Base-by-base conservation (phyloP, 2,329 filamentous ascomycete species). In the Fusarium staphyleae region DNA sequence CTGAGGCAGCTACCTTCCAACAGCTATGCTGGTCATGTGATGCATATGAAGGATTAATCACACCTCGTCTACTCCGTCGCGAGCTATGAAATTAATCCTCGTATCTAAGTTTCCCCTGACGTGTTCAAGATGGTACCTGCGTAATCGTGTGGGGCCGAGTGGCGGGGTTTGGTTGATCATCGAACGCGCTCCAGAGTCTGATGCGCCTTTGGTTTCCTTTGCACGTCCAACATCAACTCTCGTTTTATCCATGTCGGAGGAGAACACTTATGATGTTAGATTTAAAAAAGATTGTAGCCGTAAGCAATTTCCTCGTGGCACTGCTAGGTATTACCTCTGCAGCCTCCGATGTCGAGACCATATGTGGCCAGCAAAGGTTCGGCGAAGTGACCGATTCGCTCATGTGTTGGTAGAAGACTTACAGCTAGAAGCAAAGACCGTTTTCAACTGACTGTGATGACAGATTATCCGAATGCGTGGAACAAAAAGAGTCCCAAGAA, bases 381-480 rank as follows among this genome's bases (percentile, higher is more conserved):
- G 58, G 60, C 9, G 33, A 54, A 28, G n/a, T 63, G 9, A 51
- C 48, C 5, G 59, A 63, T 29, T 57, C 60, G 6, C 55, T 57
- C 0, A 63, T 57, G 32, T 62, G 60, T 57, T 16, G 8, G 60
- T 33, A 30, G 2, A 24, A 32, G 7, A 13, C 9, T 9, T 12
- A 15, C 2, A 18, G 15, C 3, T 11, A 12, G 3, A 2, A 3
- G 2, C 2, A 7, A 0, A 3, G 10, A 12, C 3, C 5, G 1
- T 2, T 14, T 22, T 34, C 5, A 10, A 14, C 51, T 66, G 13
- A 67, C 30, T 5, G 0, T n/a, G 15, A 3, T 9, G 3, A 6
- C 8, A 67, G 65, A 67, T 39, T 67, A 66, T n/a, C 63, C 60
- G 11, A 67, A 67, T 19, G 65, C 65, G 12, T 67, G 65, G 65